phyloP scores from a whole-genome alignment of 176 grass and related monocot genomes.

The Bonia amplexicaulis region DNA sequence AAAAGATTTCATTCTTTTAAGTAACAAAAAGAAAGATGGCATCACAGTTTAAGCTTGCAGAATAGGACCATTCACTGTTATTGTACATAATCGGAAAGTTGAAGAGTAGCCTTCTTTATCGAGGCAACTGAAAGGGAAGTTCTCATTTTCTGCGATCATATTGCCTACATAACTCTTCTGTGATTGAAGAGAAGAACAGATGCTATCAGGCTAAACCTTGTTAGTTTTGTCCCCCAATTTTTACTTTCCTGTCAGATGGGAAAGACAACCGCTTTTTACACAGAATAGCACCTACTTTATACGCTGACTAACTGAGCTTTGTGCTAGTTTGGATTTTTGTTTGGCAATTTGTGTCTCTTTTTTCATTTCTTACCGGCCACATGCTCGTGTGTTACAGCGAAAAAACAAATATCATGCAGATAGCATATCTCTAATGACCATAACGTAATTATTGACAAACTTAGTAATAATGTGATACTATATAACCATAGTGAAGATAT shows the following conservation, averaged over 20 bases:
- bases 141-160: background rate
- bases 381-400: too few relatives aligned
- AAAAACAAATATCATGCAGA: too few relatives aligned
- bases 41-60: background rate
- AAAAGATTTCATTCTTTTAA: background rate
- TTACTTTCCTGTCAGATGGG: background rate
- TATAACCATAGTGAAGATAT: too few relatives aligned
- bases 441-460: too few relatives aligned
- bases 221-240: background rate
- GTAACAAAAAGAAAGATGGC: background rate
- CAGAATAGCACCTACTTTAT: too few relatives aligned
- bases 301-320: too few relatives aligned
- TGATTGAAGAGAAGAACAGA: background rate
- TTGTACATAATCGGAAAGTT: background rate
- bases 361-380: too few relatives aligned
- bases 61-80: background rate
- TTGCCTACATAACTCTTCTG: background rate
- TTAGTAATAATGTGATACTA: too few relatives aligned
- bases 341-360: too few relatives aligned
- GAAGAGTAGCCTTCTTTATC: background rate
- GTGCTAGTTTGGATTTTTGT: too few relatives aligned
- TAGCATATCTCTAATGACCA: too few relatives aligned
- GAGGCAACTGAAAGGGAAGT: background rate
- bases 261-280: too few relatives aligned
- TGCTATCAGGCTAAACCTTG: background rate